Evolutionary conservation across 2,329 filamentous ascomycete species (phyloP), one percentile per base, ranked within the genome.

Genomic region (Scolecobasidium constrictum): DNA sequence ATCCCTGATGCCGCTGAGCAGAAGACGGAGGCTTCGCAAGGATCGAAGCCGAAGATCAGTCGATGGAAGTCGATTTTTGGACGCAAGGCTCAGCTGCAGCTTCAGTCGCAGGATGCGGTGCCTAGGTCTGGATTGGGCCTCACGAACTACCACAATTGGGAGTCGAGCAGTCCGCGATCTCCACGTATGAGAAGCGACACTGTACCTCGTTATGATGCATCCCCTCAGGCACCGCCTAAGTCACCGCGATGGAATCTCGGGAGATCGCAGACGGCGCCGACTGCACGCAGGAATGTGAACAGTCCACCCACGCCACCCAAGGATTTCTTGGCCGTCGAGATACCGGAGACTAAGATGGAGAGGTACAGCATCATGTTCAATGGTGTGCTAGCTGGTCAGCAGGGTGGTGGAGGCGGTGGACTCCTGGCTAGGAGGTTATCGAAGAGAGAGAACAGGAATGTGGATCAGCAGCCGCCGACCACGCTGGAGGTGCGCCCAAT

Each of bases 341-440:
- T 95, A 45, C 88, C 90, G 1, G 74, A 75, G 39, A 72, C 84
- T 43, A 77, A 82, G 48, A 71, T 96, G 71, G 90, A 95, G 57
- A 72, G 90, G 38, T 96, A 94, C 52, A 94, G 87, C 52, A 75
- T 95, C 50, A 95, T 95, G 88, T 95, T 96, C 56, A 78, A 81
- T 43, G 75, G 75, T 28, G 69, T 95, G 5, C 65, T 15, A 7
- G 4, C 34, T 34, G 19, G 47, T 57, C 47, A 4, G 53, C 54
- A 52, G 5, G 54, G 56, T 4, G 58, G 57, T 5, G n/a, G n/a
- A n/a, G n/a, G n/a, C n/a, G n/a, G n/a, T n/a, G n/a, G n/a, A n/a
- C 52, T 64, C 4, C 46, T 62, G 15, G 52, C 51, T 20, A 52
- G 61, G 44, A 54, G 61, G 16, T 59, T 63, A 44, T 56, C 53